phyloP scores from a whole-genome alignment of 495 filamentous ascomycete genomes.

The Tuber melanosporum region DNA sequence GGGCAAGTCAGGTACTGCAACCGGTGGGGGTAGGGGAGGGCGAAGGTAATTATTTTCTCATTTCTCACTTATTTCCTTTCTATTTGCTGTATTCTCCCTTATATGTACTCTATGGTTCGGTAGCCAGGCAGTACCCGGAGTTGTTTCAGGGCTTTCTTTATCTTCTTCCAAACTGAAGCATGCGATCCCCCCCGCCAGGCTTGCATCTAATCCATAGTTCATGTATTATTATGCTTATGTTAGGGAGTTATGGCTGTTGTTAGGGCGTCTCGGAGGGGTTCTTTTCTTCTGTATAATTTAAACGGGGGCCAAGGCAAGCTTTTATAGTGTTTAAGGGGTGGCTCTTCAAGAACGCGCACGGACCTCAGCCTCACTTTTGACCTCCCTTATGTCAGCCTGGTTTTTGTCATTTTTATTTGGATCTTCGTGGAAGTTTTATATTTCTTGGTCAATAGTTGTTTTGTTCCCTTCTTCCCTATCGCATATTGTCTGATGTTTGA shows the following conservation, averaged over 20 bases:
- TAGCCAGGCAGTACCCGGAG: neutral
- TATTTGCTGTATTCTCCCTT: slow-evolving; percentile 5
- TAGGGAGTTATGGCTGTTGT: slow-evolving; percentile 12
- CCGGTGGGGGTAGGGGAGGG: slow-evolving; percentile 32
- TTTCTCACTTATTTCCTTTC: slow-evolving; percentile 18
- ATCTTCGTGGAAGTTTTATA: slow-evolving; percentile 20
- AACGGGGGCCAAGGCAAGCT: slow-evolving; percentile 30
- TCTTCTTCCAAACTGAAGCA: slow-evolving; percentile 18
- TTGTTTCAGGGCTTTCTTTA: neutral
- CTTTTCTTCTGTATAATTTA: slow-evolving; percentile 34
- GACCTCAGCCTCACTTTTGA: slow-evolving; percentile 23
- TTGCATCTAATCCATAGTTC: slow-evolving; percentile 1
- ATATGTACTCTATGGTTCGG: slow-evolving; percentile 3
- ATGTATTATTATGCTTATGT: slow-evolving; percentile 14
- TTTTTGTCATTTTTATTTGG: slow-evolving; percentile 10
- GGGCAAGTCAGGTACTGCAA: slow-evolving; percentile 29
- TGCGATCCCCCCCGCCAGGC: slow-evolving; percentile 14
- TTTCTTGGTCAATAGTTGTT: neutral
- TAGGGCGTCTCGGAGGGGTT: slow-evolving; percentile 23
- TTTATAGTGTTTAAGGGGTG: slow-evolving; percentile 35
- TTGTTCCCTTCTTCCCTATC: slow-evolving; percentile 7
- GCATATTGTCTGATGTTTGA: slow-evolving; percentile 7
- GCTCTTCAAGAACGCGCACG: slow-evolving; percentile 25
- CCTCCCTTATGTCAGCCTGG: slow-evolving; percentile 14
- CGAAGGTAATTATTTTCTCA: slow-evolving; percentile 30